Percentiles rank a stretch among this genome's conserved stretches.
phyloP scores from a whole-genome alignment of 2,329 filamentous ascomycete species.

The Neopestalotiopsis rosae region DNA sequence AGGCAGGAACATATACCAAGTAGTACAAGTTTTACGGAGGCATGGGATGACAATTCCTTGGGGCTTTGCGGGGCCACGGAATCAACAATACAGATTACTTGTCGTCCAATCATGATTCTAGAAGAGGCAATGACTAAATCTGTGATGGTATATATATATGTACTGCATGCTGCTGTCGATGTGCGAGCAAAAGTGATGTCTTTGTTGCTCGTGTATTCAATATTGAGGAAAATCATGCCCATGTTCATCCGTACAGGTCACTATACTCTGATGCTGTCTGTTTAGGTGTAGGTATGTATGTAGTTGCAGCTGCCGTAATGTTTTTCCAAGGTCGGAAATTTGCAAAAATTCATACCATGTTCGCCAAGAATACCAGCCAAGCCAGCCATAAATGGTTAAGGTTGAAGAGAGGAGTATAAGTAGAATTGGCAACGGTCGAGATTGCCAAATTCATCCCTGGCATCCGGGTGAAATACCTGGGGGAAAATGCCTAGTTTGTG shows the following conservation, averaged over 20 bases:
- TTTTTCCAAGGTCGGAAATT: background rate
- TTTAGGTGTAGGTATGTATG: too few species aligned
- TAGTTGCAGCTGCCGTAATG: too few species aligned
- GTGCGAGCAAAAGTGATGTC: too few species aligned
- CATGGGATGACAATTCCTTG: conserved; percentile 9
- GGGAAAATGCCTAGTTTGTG: background rate
- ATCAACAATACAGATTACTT: background rate
- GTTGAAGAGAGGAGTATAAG: background rate
- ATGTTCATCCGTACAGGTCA: too few species aligned
- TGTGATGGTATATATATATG: background rate
- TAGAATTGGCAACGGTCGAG: background rate
- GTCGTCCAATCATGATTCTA: background rate
- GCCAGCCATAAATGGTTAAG: background rate
- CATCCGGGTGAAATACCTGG: background rate
- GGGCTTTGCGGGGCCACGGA: conserved; percentile 12
- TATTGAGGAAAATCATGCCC: too few species aligned
- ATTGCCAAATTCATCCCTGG: background rate
- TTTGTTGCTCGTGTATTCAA: too few species aligned
- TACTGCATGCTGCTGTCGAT: too few species aligned
- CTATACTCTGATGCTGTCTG: too few species aligned
- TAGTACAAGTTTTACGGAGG: background rate
- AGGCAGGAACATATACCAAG: conserved; percentile 5
- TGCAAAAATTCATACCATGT: background rate
- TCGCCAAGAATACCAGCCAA: background rate
- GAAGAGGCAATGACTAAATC: background rate